phyloP scores from a whole-genome alignment of 2,329 filamentous ascomycete genomes.

The Ophiostoma quercus region DNA sequence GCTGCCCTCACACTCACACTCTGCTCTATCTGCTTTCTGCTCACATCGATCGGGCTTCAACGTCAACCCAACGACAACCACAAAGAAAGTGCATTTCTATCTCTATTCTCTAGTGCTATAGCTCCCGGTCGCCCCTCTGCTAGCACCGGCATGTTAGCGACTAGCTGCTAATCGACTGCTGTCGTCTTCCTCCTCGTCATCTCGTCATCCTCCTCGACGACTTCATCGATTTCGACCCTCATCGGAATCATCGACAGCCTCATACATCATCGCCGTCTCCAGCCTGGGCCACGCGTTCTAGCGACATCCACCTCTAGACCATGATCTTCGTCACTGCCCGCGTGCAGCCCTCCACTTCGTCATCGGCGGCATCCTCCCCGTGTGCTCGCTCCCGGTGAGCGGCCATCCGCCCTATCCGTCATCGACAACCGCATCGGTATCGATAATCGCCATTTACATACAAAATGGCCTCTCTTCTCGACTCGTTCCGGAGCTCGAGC shows the following conservation, averaged over 20 bases:
- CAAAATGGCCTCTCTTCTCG: slow-evolving; percentile 67
- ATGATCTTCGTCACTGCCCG: slow-evolving; percentile 26
- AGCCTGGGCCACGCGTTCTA: background rate
- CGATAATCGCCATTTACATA: slow-evolving; percentile 28
- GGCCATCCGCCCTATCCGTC: slow-evolving; percentile 4
- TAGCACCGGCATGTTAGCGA: background rate
- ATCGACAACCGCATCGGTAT: background rate
- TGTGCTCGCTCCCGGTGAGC: slow-evolving; percentile 23
- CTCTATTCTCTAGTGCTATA: background rate
- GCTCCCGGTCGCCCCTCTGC: background rate
- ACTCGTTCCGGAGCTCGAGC: slow-evolving; percentile 58
- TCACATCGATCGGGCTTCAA: slow-evolving; percentile 8
- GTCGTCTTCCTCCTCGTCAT: background rate
- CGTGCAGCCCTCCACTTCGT: slow-evolving; percentile 21
- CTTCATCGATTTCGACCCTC: background rate
- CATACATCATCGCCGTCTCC: background rate
- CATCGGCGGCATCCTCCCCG: slow-evolving; percentile 17
- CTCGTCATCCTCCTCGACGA: background rate
- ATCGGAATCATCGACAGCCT: background rate
- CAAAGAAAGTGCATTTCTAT: background rate
- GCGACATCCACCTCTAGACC: slow-evolving; percentile 18
- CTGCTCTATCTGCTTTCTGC: background rate
- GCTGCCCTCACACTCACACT: background rate
- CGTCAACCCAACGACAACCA: background rate
- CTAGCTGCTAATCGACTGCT: background rate